phyloP scores from a whole-genome alignment of 176 grass and related monocot genomes.

The Avena insularis region DNA sequence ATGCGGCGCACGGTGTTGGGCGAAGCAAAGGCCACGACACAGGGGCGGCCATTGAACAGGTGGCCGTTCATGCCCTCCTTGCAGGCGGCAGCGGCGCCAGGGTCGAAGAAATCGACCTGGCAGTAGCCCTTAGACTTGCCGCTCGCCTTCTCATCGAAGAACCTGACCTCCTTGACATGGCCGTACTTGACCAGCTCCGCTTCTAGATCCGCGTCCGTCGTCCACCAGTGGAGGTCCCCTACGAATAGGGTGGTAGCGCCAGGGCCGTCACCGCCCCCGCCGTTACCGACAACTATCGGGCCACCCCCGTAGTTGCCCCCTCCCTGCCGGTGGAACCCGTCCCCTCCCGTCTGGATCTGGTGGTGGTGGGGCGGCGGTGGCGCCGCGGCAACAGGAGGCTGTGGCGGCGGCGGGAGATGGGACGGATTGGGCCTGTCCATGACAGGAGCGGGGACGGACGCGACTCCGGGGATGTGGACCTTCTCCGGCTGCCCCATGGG shows the following conservation, averaged over 20 bases:
- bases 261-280: slow-evolving; percentile 47
- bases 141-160: slow-evolving; percentile 82
- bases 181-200: slow-evolving; percentile 71
- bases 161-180: slow-evolving; percentile 75
- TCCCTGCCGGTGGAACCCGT: slow-evolving; percentile 70
- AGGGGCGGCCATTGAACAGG: slow-evolving; percentile 70
- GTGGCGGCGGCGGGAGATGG: slow-evolving; percentile 43
- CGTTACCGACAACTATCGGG: slow-evolving; percentile 48
- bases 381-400: slow-evolving; percentile 13
- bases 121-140: slow-evolving; percentile 86
- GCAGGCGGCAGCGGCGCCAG: slow-evolving; percentile 49
- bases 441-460: slow-evolving; percentile 36
- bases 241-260: slow-evolving; percentile 73
- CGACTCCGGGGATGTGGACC: slow-evolving; percentile 26
- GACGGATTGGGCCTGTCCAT: slow-evolving; percentile 39
- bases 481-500: slow-evolving; percentile 35
- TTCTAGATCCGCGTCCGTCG: slow-evolving; percentile 75
- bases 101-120: slow-evolving; percentile 76
- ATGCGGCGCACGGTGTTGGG: slow-evolving; percentile 68
- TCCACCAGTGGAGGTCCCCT: slow-evolving; percentile 91
- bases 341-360: slow-evolving; percentile 43
- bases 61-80: slow-evolving; percentile 81
- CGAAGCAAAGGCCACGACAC: slow-evolving; percentile 68
- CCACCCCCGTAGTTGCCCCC: slow-evolving; percentile 44
- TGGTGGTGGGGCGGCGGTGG: slow-evolving; percentile 29